Base-by-base conservation (phyloP, 2,329 filamentous ascomycete genomes). In the Dothistroma pini region DNA sequence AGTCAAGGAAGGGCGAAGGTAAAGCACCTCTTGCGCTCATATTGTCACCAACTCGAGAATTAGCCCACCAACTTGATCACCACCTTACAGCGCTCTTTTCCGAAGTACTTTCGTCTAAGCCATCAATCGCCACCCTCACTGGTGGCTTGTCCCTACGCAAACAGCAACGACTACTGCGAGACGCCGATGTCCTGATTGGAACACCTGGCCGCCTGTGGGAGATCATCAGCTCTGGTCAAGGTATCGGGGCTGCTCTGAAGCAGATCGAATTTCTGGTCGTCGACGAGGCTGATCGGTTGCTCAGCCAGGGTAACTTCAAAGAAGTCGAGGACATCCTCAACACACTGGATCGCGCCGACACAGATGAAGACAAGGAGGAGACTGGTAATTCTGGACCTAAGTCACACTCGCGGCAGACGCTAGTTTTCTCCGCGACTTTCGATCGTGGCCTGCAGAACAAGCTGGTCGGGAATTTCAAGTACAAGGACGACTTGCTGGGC, bases 351-450 rank as follows among this genome's bases (percentile, higher is more conserved):
- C 83, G 87, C 31, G 78, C 83, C 44, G 77, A 80, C 1, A 78
- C 80, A n/a, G 80, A 81, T 1, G 77, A 78, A 2, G 79, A 82
- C 4, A 79, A 82, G 10, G 70, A 76, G 4, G 70, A 75, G 7
- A 60, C 66, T 10, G 63, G 66, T 14, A 63, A 63, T 4, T 60
- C 52, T 16, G 62, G 29, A 12, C 44, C 59, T n/a, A 51, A 63
- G 21, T 54, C 53, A 11, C 52, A 57, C 4, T 35, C 56, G 19
- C 81, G 93, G 47, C 95, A 99, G 73, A 97, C 93, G 0, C 83
- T 99, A 0, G 91, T 99, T 21, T 99, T 99, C 75, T 97, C 95
- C 0, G 95, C 95, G 0, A 99, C 95, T 0, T 96, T 99, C 75
- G 90, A 96, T 73, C 93, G 93, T 71, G 88, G 88, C 0, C 78